Percentiles rank a stretch among this genome's conserved stretches.
Evolutionary conservation across 176 grass and related monocot species (phyloP).

Genomic region (Avena atlantica): DNA sequence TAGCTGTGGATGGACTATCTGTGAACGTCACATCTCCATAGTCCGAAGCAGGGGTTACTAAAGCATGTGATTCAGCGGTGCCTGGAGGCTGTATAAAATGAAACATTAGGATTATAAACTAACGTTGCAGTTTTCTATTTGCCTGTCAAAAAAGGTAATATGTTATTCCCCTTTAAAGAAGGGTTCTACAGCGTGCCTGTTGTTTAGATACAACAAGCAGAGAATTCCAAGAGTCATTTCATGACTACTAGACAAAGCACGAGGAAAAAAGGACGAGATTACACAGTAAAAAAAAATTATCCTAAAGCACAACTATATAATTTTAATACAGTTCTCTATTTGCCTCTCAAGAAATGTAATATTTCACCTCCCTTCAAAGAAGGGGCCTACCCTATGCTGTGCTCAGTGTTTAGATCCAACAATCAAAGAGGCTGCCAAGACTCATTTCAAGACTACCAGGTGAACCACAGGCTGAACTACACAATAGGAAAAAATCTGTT

Average conservation of each 20-base stretch:
- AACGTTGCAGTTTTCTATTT: slow-evolving; percentile 25
- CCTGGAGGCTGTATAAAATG: slow-evolving; percentile 83
- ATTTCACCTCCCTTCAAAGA: slow-evolving; percentile 13
- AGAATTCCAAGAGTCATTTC: slow-evolving; percentile 14
- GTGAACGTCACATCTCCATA: slow-evolving; percentile 64
- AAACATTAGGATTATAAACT: slow-evolving; percentile 30
- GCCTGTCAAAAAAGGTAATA: background rate
- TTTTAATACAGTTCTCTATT: background rate
- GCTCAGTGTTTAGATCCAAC: slow-evolving; percentile 25
- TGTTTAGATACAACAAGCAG: slow-evolving; percentile 29
- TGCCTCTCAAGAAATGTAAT: background rate
- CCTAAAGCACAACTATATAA: slow-evolving; percentile 29
- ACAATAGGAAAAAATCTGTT: background rate
- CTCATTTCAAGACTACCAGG: slow-evolving; percentile 14
- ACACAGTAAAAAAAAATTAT: background rate
- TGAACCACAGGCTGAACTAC: slow-evolving; percentile 11
- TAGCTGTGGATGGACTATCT: slow-evolving; percentile 74
- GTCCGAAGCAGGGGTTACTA: slow-evolving; percentile 60
- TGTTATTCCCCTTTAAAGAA: slow-evolving; percentile 4
- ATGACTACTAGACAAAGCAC: slow-evolving; percentile 29
- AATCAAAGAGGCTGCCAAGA: slow-evolving; percentile 30
- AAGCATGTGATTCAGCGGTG: slow-evolving; percentile 75
- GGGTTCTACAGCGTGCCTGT: background rate
- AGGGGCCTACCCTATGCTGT: background rate
- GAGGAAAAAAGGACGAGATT: slow-evolving; percentile 24